Evolutionary conservation across 1,284 basidiomycete genomes (phyloP), one percentile per base, ranked within the genome.

Genomic region (Cryptococcus sp.): DNA sequence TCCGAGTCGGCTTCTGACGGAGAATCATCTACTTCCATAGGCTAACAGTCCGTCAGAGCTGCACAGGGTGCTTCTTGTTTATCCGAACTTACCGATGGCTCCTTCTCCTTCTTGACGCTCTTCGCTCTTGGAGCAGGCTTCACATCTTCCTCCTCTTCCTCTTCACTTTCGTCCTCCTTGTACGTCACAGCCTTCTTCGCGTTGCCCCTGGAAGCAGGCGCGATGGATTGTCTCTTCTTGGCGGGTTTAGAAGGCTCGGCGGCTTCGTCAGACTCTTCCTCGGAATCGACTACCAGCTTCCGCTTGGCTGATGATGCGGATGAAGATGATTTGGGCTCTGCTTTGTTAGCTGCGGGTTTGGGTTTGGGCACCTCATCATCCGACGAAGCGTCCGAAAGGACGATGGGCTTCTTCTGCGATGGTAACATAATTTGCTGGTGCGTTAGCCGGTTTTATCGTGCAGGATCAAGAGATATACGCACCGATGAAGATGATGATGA

Each of bases 191-290:
- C 53, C 64, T 61, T 70, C 62, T 64, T 73, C 58, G 53, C 54
- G 17, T 40, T 38, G 54, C 58, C 67, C 17, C 49, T 48, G 17
- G 47, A 6, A 47, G 47, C 50, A n/a, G 52, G 54, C 19, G 50
- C 69, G 6, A 67, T 6, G 22, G 64, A 64, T 48, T 74, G 62
- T 70, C 65, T 65, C 68, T 74, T 79, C 66, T 72, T 73, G 16
- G 67, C 66, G 3, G 76, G 70, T 69, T 68, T 72, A 16, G 65
- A 40, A 42, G 72, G 69, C 27, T 75, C 74, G 2, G 69, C 66
- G 7, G 66, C 61, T 20, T 75, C 68, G 15, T 60, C 60, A 49
- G 31, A 35, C 31, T 50, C 46, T 13, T 60, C 56, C 15, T 61
- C 57, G 19, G 57, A 54, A 13, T 35, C 45, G 6, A 53, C 50